Conservation (phyloP, 371 early-diverging fungal species). For the Nosema granulosis region DNA sequence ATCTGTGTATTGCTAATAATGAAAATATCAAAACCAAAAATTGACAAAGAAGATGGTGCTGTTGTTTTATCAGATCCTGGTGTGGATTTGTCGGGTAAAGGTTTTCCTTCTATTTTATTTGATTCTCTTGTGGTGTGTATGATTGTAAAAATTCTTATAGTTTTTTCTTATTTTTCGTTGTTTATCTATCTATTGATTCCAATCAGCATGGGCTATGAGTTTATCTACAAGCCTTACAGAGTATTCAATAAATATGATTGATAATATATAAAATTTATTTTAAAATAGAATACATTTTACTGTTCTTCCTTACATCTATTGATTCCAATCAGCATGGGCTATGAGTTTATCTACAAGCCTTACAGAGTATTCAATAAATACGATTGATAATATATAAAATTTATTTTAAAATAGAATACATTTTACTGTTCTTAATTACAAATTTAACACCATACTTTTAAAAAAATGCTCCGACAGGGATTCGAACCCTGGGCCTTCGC, state of each 20-base stretch:
- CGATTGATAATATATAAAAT: too few species aligned
- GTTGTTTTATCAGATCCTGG: conserved; percentile 25
- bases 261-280: too few species aligned
- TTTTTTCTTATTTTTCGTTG: conserved; percentile 22
- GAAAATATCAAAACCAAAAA: conserved; percentile 26
- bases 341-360: conserved; percentile 35
- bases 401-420: too few species aligned
- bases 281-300: too few species aligned
- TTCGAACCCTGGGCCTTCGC: conserved; percentile 25
- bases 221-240: conserved; percentile 20
- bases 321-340: not conserved
- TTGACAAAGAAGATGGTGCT: not conserved
- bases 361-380: not conserved
- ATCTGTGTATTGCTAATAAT: conserved; percentile 16
- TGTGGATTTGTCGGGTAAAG: conserved; percentile 14
- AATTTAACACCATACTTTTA: too few species aligned
- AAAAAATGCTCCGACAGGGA: conserved; percentile 25
- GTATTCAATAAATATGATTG: not conserved
- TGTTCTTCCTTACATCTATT: too few species aligned
- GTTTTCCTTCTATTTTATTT: conserved; percentile 29
- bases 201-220: conserved; percentile 15
- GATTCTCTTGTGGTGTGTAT: conserved; percentile 27
- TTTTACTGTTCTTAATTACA: too few species aligned
- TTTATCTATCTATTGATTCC: conserved; percentile 15
- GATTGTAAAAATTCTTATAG: conserved; percentile 37